phyloP scores from a whole-genome alignment of 2,329 filamentous ascomycete species.

The Ascochyta clinopodiicola region DNA sequence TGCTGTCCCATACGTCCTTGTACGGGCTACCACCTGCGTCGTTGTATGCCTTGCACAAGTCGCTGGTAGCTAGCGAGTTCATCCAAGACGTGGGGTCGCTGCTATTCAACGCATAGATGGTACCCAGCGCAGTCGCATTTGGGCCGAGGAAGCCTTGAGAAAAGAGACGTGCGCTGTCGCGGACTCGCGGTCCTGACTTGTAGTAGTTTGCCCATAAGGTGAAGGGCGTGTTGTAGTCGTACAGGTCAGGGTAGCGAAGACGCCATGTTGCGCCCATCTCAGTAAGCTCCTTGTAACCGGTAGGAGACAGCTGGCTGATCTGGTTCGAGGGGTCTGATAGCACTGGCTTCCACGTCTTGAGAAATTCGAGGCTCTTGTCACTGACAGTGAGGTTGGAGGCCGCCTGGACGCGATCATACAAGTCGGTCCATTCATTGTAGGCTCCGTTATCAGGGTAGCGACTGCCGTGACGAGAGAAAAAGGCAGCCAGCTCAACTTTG shows the following conservation, averaged over 20 bases:
- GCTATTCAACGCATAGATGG: conserved; percentile 64
- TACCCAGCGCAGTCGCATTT: conserved; percentile 60
- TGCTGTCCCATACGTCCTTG: conserved; percentile 56
- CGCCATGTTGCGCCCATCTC: conserved; percentile 62
- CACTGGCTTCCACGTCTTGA: conserved; percentile 65
- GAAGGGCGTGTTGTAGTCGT: conserved; percentile 58
- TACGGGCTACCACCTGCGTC: conserved; percentile 60
- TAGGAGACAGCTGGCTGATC: conserved; percentile 65
- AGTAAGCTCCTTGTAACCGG: conserved; percentile 67
- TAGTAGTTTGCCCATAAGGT: conserved; percentile 72
- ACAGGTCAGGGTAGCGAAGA: conserved; percentile 57
- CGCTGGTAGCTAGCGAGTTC: conserved; percentile 69
- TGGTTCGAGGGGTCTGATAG: conserved; percentile 62
- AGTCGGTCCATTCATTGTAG: conserved; percentile 61
- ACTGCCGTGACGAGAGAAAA: conserved; percentile 67
- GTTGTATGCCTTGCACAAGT: conserved; percentile 66
- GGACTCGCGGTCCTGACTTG: conserved; percentile 57
- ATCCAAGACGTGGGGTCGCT: conserved; percentile 62
- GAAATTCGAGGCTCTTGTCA: conserved; percentile 61
- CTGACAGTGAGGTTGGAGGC: conserved; percentile 59
- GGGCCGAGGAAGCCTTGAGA: conserved; percentile 66
- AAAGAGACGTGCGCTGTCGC: conserved; percentile 69
- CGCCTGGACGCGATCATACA: conserved; percentile 57
- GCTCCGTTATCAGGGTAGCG: conserved; percentile 68
- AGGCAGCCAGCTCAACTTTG: conserved; percentile 66